Evolutionary conservation across 2,329 filamentous ascomycete species (phyloP).

Genomic region (Shiraia bambusicola): DNA sequence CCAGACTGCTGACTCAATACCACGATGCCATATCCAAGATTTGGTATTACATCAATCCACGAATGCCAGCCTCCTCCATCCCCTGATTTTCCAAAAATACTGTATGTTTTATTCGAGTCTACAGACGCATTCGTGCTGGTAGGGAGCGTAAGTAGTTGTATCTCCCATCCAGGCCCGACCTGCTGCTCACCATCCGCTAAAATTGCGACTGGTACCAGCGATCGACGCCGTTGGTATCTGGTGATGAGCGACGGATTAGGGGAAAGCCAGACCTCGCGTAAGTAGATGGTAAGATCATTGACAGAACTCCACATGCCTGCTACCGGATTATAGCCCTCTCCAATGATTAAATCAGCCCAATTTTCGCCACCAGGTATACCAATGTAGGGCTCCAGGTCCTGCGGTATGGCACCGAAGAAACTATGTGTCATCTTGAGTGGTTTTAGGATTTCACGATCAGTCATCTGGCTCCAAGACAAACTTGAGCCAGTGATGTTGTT

Average conservation of each 20-base stretch:
- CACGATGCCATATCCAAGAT: conserved; percentile 34
- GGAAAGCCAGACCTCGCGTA: conserved; percentile 29
- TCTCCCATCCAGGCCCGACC: conserved; percentile 35
- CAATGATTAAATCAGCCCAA: conserved; percentile 30
- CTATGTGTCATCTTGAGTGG: conserved; percentile 31
- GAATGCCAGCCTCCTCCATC: conserved; percentile 36
- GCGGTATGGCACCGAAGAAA: conserved; percentile 27
- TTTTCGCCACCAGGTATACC: conserved; percentile 30
- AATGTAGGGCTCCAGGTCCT: conserved; percentile 17
- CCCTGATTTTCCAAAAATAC: conserved; percentile 35
- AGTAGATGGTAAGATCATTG: conserved; percentile 31
- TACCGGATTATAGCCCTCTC: conserved; percentile 33
- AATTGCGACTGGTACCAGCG: conserved; percentile 22
- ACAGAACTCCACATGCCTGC: conserved; percentile 38
- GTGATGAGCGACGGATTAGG: conserved; percentile 27
- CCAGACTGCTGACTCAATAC: conserved; percentile 23
- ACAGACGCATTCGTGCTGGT: conserved; percentile 11
- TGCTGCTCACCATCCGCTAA: conserved; percentile 32
- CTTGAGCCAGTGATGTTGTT: conserved; percentile 19
- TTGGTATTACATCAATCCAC: conserved; percentile 35
- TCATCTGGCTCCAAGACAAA: conserved; percentile 26
- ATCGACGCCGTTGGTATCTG: conserved; percentile 24
- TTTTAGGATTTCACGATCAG: conserved; percentile 19
- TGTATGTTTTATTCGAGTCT: conserved; percentile 22
- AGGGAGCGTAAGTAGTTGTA: conserved; percentile 16